These are phyloP conservation scores for Fraxinus angustifolia DNA, from an alignment of 305 asterid species.

Conservation along the genomic window DNA sequence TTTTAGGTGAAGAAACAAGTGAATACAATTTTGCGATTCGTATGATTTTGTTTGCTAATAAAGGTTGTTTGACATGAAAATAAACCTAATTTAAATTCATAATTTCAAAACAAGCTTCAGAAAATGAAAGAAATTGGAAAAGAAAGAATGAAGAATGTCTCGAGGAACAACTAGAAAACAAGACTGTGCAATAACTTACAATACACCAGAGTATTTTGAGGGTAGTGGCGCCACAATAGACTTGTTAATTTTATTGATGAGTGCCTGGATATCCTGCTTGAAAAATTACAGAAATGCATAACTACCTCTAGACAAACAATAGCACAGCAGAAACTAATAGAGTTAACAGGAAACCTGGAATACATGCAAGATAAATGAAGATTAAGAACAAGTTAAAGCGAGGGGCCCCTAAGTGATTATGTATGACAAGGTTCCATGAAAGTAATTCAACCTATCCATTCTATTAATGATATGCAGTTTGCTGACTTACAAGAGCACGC, in stretches of 20 bases:
- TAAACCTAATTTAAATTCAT: neutral
- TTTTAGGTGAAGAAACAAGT: neutral
- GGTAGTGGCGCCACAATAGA: conserved; percentile 87
- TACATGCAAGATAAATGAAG: neutral
- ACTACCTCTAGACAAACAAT: conserved; percentile 15
- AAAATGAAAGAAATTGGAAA: neutral
- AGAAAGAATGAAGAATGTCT: neutral
- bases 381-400: conserved; percentile 19
- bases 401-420: conserved; percentile 15
- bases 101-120: neutral
- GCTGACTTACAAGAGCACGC: neutral
- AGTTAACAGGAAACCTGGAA: conserved; percentile 4
- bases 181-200: conserved; percentile 45
- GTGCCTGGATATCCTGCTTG: conserved; percentile 91
- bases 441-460: conserved; percentile 1
- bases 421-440: conserved; percentile 7
- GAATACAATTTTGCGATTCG: neutral
- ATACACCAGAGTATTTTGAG: conserved; percentile 72
- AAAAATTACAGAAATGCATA: conserved; percentile 23
- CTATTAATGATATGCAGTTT: neutral
- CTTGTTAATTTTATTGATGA: conserved; percentile 85
- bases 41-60: neutral
- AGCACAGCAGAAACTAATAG: conserved; percentile 21
- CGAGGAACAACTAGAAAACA: conserved; percentile 6
- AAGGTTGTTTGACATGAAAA: neutral